These are phyloP conservation scores for Aspergillus conjunctus DNA, from an alignment of 495 filamentous ascomycete genomes.

Conservation along the genomic window DNA sequence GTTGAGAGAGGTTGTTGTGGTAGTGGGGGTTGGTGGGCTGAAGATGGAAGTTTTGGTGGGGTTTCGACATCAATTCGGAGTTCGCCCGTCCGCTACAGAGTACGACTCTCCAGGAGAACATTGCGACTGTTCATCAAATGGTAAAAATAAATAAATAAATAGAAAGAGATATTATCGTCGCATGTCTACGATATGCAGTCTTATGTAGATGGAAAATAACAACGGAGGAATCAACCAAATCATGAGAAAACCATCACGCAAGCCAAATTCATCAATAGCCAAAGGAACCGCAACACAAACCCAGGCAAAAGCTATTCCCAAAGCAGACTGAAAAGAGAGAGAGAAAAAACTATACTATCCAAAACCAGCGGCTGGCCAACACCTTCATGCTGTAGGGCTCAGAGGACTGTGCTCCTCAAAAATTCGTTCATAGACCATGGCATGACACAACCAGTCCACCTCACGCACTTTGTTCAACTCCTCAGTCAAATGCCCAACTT, in stretches of 20 bases:
- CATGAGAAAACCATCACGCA: not conserved
- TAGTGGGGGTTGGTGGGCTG: not conserved
- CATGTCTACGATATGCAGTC: not conserved
- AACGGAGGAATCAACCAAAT: not conserved
- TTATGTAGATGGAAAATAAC: not conserved
- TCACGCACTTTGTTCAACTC: slow-evolving; percentile 71
- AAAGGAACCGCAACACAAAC: not conserved
- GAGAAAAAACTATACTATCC: not conserved
- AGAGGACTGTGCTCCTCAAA: slow-evolving; percentile 30
- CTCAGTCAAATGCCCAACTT: slow-evolving; percentile 81
- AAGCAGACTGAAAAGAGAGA: not conserved
- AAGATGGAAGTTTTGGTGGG: not conserved
- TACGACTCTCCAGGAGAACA: no score
- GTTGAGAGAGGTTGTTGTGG: no score
- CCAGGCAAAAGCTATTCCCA: not conserved
- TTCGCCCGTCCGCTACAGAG: no score
- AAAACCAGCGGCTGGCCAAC: slow-evolving; percentile 5
- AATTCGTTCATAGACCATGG: slow-evolving; percentile 76
- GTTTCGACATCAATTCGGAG: not conserved
- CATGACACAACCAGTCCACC: slow-evolving; percentile 81
- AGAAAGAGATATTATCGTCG: no score
- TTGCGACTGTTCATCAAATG: no score
- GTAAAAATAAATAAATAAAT: no score
- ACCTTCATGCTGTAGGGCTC: slow-evolving; percentile 17
- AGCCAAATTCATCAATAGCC: not conserved